Percentiles rank a stretch among this genome's conserved stretches.
Conservation (phyloP, 768 basidiomycete species). For the Mycena olivaceomarginata region DNA sequence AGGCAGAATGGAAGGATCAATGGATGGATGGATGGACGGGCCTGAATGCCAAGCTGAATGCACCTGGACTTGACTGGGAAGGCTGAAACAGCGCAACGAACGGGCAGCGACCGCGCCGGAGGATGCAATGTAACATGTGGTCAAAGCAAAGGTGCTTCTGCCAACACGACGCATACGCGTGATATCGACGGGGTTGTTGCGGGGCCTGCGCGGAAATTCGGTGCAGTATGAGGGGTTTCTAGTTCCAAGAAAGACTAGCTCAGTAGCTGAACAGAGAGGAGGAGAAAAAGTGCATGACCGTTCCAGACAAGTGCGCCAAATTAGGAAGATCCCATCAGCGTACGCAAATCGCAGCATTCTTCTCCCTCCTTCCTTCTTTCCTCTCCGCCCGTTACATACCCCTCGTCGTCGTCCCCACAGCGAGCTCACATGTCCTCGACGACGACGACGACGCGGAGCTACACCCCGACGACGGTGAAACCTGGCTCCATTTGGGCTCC, state of each 20-base stretch:
- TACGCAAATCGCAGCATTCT: slow-evolving; percentile 8
- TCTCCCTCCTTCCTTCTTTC: slow-evolving; percentile 8
- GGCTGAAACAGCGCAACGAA: no score
- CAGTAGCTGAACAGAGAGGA: background rate
- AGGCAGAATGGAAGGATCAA: no score
- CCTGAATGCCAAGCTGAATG: no score
- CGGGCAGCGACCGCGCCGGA: no score
- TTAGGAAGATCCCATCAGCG: background rate
- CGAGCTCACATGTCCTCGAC: background rate
- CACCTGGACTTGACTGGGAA: no score
- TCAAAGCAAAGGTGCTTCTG: no score
- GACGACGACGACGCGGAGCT: background rate
- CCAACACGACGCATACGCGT: background rate
- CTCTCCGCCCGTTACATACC: background rate
- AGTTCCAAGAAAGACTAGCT: background rate
- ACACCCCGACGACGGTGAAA: no score
- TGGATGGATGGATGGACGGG: no score
- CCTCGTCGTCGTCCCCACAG: background rate
- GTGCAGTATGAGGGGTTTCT: no score
- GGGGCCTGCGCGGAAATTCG: background rate
- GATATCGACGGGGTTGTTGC: background rate
- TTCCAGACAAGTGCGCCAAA: no score
- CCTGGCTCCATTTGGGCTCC: background rate
- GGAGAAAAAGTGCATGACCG: background rate
- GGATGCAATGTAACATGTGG: no score